Conservation (phyloP, 495 filamentous ascomycete species). For the Hypoxylon lenormandii region DNA sequence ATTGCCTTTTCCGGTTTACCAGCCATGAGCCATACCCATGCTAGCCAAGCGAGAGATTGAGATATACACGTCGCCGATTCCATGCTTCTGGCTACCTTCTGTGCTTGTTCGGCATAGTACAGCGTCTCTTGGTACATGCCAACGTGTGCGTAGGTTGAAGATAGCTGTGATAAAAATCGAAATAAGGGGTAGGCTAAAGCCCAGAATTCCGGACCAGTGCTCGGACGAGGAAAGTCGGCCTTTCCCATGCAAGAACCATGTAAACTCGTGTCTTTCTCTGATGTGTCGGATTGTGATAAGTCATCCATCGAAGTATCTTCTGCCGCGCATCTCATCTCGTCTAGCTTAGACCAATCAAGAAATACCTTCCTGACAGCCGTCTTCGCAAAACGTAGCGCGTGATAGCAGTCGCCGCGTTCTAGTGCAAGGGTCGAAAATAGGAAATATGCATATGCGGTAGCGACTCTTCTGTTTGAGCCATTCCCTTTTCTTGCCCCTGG, state of each 20-base stretch:
- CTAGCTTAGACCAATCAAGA: conserved; percentile 77
- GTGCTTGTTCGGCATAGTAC: conserved; percentile 87
- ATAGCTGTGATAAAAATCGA: conserved; percentile 75
- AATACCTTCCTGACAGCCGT: conserved; percentile 73
- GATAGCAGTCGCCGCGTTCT: conserved; percentile 70
- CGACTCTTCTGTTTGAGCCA: conserved; percentile 53
- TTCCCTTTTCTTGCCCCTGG: conserved; percentile 35
- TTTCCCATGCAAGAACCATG: conserved; percentile 45
- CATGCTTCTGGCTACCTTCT: conserved; percentile 78
- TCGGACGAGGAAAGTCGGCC: conserved; percentile 21
- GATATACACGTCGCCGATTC: conserved; percentile 70
- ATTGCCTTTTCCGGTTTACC: conserved; percentile 71
- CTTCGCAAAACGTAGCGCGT: conserved; percentile 74
- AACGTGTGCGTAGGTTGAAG: conserved; percentile 79
- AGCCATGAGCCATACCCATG: conserved; percentile 72
- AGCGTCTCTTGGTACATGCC: conserved; percentile 89
- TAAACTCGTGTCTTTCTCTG: conserved; percentile 44
- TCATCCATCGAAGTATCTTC: conserved; percentile 50
- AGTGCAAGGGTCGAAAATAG: conserved; percentile 73
- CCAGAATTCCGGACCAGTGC: conserved; percentile 81
- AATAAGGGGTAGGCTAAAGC: conserved; percentile 77
- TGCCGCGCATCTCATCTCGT: conserved; percentile 54
- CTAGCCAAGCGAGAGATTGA: conserved; percentile 68
- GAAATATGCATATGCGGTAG: conserved; percentile 65
- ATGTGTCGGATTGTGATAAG: conserved; percentile 53